These are phyloP conservation scores for Monosporascus sp. DNA, from an alignment of 2,329 filamentous ascomycete species.

Conservation along the genomic window DNA sequence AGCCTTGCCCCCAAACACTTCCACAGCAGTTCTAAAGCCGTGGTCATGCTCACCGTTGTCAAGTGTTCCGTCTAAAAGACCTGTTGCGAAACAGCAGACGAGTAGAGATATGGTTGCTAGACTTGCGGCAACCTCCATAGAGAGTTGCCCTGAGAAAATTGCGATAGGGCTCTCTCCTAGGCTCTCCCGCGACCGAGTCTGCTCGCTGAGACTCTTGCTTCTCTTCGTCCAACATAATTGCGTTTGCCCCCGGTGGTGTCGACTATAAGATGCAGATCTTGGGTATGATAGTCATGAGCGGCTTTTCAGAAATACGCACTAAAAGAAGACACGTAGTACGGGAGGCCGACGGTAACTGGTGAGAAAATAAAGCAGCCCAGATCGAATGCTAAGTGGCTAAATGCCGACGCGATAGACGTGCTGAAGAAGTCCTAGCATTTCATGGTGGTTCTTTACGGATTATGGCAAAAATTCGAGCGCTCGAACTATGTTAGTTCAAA, in stretches of 20 bases:
- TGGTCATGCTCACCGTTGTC: slow-evolving; percentile 15
- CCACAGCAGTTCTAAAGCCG: neutral
- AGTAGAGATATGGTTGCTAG: slow-evolving; percentile 17
- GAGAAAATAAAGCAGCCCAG: no score
- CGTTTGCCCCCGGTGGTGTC: neutral
- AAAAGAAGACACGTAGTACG: no score
- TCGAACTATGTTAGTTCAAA: no score
- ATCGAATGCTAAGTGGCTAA: no score
- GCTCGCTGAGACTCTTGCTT: slow-evolving; percentile 8
- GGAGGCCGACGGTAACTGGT: no score
- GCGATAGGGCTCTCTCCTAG: neutral
- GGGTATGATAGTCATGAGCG: neutral
- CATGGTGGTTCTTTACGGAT: no score
- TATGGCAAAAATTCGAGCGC: no score
- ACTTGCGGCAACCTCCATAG: slow-evolving; percentile 12
- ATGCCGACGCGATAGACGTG: no score
- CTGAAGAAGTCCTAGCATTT: no score
- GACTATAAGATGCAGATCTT: neutral
- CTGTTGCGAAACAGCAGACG: slow-evolving; percentile 20
- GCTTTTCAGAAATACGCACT: no score
- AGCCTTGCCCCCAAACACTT: neutral
- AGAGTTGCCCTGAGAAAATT: slow-evolving; percentile 9
- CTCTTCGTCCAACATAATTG: slow-evolving; percentile 17
- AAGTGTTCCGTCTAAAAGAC: slow-evolving; percentile 22
- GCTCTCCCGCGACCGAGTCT: neutral